A percentile compares a stretch with the other conserved stretches of the same genome.
Evolutionary conservation across 176 grass and related monocot species (phyloP).

Genomic region (Elaeis guineensis): DNA sequence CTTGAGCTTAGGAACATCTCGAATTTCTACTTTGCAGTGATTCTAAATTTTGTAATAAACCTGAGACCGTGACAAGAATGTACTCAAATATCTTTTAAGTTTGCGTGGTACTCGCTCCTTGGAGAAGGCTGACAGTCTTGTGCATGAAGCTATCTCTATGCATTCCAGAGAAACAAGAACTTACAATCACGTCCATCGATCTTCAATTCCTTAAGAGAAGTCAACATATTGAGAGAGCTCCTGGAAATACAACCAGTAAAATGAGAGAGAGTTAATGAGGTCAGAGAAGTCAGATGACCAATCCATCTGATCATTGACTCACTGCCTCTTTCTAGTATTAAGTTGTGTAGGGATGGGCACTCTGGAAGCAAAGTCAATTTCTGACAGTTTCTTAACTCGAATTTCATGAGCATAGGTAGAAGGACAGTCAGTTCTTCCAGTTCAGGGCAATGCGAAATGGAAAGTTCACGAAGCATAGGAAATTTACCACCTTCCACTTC

Average conservation of each 20-base stretch:
- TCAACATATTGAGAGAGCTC: neutral
- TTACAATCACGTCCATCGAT: neutral
- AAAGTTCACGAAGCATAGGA: neutral
- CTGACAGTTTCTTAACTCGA: conserved; percentile 4
- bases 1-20: too few species aligned
- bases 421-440: conserved; percentile 1
- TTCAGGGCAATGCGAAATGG: conserved; percentile 15
- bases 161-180: conserved; percentile 8
- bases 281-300: conserved; percentile 11
- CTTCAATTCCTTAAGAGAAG: conserved; percentile 7
- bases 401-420: neutral
- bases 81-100: too few species aligned
- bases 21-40: too few species aligned
- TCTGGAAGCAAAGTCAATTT: neutral
- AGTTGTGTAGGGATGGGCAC: neutral
- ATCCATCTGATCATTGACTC: conserved; percentile 8
- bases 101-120: too few species aligned
- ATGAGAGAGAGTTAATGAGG: conserved; percentile 11
- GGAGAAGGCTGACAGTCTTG: too few species aligned
- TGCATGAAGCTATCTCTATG: neutral
- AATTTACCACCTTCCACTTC: neutral
- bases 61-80: too few species aligned
- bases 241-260: neutral
- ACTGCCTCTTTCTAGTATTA: neutral
- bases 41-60: too few species aligned